Conservation (phyloP, 169 alveolate species). For the Plasmodium gonderi region DNA sequence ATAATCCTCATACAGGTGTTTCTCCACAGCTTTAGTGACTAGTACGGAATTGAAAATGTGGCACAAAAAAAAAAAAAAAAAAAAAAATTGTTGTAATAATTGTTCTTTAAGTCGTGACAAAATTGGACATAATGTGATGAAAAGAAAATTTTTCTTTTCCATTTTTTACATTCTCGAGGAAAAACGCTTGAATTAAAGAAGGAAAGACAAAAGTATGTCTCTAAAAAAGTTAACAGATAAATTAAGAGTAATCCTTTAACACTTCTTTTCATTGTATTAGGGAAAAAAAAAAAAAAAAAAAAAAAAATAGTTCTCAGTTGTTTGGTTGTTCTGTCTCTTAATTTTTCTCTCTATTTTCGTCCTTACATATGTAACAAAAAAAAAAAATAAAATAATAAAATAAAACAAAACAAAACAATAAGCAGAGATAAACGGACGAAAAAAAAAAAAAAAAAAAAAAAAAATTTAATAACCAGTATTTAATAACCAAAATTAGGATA, state of each 20-base stretch:
- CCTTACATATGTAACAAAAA: too few species aligned
- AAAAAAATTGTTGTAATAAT: background rate
- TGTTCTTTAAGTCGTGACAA: background rate
- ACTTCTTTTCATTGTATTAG: constrained; percentile 7
- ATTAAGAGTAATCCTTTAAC: background rate
- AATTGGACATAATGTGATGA: background rate
- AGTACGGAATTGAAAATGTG: background rate
- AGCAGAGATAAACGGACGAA: background rate
- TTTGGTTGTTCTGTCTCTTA: too few species aligned
- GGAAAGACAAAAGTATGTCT: constrained; percentile 22
- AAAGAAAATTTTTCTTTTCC: background rate
- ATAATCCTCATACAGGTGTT: constrained; percentile 49
- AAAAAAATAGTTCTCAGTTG: too few species aligned
- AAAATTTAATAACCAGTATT: background rate
- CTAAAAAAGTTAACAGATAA: constrained; percentile 30
- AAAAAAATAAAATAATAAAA: too few species aligned
- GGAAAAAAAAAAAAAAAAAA: background rate
- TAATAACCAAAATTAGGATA: background rate
- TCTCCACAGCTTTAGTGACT: constrained; percentile 62
- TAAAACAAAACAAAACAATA: background rate
- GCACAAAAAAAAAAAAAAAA: background rate
- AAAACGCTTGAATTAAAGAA: constrained; percentile 38
- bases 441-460: background rate
- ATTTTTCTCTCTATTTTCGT: too few species aligned
- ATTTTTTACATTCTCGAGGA: constrained; percentile 50